Evolutionary conservation across 352 stramenopile species (phyloP), one percentile per base, ranked within the genome.

Genomic region (Phytophthora crassamura): DNA sequence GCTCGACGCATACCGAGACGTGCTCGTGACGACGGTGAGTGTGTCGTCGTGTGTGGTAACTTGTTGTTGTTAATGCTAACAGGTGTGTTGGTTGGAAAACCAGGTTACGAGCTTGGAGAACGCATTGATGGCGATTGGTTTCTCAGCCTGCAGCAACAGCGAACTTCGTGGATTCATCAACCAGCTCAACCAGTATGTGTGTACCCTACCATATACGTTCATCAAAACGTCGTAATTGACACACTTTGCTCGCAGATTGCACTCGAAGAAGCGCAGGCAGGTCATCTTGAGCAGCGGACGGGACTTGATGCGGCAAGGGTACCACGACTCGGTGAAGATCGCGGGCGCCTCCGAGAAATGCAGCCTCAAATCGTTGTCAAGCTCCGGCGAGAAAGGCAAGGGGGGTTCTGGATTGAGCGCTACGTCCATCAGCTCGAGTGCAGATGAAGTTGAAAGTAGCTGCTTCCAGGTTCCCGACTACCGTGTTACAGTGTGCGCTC

Each of bases 391-490:
- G 54, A 84, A 85, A 56, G 75, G 60, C 5, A 70, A 68, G 18
- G 30, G 25, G 18, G 42, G 22, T 25, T 14, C 20, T 35, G 52
- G 33, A 4, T 60, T 62, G 14, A 59, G 46, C 34, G 22, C 42
- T 34, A 28, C 39, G 1, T 6, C 33, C 38, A 69, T 16, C 30
- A 65, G 3, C 16, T 54, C 20, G 1, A 62, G 16, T 12, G 12
- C 2, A 2, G 70, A 83, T 30, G 78, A 85, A 9, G 42, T 78
- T 5, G 80, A 82, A 63, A 81, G 72, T 48, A 82, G 75, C 12
- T 84, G 58, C 45, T 93, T 93, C 50, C 75, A 85, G 30, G 71
- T 88, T 33, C 85, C 85, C 5, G 72, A 88, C 61, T 93, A 89
- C 32, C 73, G 78, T 0, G 71, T 93, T 30, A 83, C 75, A 14